A percentile compares a stretch with the other conserved stretches of the same genome.
Evolutionary conservation across 306 rosid species (phyloP).

Genomic region (Corylus heterophylla): DNA sequence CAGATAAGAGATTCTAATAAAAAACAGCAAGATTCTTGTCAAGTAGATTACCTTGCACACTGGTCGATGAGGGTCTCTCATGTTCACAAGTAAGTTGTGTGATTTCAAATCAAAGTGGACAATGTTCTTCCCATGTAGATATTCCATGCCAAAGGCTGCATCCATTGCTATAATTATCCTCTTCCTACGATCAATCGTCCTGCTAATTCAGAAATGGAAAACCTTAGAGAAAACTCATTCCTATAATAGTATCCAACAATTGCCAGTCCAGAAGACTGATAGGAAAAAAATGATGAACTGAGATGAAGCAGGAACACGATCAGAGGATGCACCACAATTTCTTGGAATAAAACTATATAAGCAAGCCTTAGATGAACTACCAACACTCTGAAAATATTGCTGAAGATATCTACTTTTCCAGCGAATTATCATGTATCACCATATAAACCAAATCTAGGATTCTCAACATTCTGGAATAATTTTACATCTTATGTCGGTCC

Average conservation of each 20-base stretch:
- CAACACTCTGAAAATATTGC: background rate
- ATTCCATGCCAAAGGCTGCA: conserved; percentile 42
- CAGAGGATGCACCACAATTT: background rate
- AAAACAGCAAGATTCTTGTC: background rate
- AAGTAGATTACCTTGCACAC: conserved; percentile 28
- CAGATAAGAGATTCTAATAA: background rate
- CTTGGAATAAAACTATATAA: background rate
- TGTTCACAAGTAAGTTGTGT: conserved; percentile 39
- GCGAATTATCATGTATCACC: background rate
- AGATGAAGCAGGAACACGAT: background rate
- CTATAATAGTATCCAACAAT: background rate
- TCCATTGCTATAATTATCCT: conserved; percentile 33
- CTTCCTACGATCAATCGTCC: conserved; percentile 42
- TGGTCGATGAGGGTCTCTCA: conserved; percentile 39
- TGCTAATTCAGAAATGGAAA: conserved; percentile 2
- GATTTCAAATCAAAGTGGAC: conserved; percentile 45
- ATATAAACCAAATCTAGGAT: background rate
- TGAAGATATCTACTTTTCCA: background rate
- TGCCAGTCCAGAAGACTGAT: background rate
- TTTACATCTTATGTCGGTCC: background rate
- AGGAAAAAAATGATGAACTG: background rate
- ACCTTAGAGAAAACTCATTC: background rate
- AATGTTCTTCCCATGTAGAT: conserved; percentile 35
- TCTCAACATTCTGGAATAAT: background rate
- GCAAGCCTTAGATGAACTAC: background rate